phyloP scores from a whole-genome alignment of 805 yeast species.

The Suhomyces tanzawaensis region DNA sequence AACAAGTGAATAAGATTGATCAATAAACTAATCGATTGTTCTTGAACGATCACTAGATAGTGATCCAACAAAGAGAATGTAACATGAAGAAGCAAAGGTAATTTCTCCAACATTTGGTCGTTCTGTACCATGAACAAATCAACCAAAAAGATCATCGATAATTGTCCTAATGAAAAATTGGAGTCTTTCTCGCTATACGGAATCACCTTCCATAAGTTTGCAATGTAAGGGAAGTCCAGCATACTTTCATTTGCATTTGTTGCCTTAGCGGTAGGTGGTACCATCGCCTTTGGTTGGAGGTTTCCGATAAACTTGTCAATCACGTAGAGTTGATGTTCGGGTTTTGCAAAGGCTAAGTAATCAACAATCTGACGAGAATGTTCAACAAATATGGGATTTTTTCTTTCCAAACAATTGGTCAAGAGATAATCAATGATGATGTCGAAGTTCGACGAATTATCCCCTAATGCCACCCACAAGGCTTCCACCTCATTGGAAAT shows the following conservation, averaged over 20 bases:
- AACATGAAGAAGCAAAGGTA: conserved; percentile 77
- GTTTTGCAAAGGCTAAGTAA: conserved; percentile 57
- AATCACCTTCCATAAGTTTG: conserved; percentile 63
- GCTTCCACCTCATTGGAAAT: conserved; percentile 90
- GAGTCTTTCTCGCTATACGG: conserved; percentile 59
- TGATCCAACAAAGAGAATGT: conserved; percentile 84
- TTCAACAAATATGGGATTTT: conserved; percentile 73
- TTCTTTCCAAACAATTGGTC: conserved; percentile 62
- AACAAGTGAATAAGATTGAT: conserved; percentile 69
- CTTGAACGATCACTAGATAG: conserved; percentile 77
- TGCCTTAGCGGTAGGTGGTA: conserved; percentile 53
- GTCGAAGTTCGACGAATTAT: conserved; percentile 64
- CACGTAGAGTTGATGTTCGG: conserved; percentile 40
- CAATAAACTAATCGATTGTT: conserved; percentile 75
- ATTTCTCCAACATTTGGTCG: conserved; percentile 55
- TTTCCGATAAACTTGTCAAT: conserved; percentile 66
- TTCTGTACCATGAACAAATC: conserved; percentile 70
- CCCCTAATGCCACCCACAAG: conserved; percentile 91
- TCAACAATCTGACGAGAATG: conserved; percentile 79
- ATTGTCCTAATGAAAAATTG: conserved; percentile 81
- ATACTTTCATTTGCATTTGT: neutral
- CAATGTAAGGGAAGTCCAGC: conserved; percentile 65
- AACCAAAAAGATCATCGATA: conserved; percentile 80
- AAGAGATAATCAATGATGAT: conserved; percentile 70
- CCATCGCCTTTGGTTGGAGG: conserved; percentile 82